Base-by-base conservation (phyloP, 2,329 filamentous ascomycete species). In the Hirsutella rhossiliensis region DNA sequence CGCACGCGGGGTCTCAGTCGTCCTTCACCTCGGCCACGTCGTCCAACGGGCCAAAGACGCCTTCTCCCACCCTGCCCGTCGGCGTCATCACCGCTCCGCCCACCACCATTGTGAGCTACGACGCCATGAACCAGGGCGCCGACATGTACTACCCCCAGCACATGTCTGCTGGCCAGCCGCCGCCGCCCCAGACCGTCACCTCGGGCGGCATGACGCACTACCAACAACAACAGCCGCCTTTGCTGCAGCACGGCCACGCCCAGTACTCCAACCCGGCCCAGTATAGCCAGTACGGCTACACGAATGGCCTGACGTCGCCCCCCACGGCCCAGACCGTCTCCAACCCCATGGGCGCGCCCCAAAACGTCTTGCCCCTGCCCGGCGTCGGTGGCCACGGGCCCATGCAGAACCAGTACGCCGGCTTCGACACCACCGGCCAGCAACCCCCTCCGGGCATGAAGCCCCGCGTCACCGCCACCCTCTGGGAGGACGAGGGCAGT, bases 401-500 rank as follows among this genome's bases (percentile, higher is more conserved):
- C 31, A 73, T 76, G 58, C 68, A 69, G 40, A 74, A 75, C 51
- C 67, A 73, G 23, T 88, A 84, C 58, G 61, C 66, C 43, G 69
- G 69, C 4, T 80, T 78, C 52, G 92, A 97, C 60, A 84, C 82
- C 8, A 94, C 87, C n/a, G 92, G 92, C 9, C 92, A 97, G 62
- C 69, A 94, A 47, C 86, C 88, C 17, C 92, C 92, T 9, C 85
- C 86, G 3, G 90, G 90, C 28, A 94, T 95, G 79, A 97, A 97
- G 69, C 92, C 92, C 18, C 76, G 90, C 49, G 92, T 98, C 27
- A 97, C 92, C 5, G 92, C 92, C 9, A 98, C 92, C 0, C 64
- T 98, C 20, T 98, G 92, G 92, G 92, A 97, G 69, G 92, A 98
- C 53, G 92, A 98, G 60, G 92, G 92, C 30, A 97, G 88, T 59